Percentiles rank a stretch among this genome's conserved stretches.
Conservation (phyloP, 805 yeast species). For the Starmera dryadoides region DNA sequence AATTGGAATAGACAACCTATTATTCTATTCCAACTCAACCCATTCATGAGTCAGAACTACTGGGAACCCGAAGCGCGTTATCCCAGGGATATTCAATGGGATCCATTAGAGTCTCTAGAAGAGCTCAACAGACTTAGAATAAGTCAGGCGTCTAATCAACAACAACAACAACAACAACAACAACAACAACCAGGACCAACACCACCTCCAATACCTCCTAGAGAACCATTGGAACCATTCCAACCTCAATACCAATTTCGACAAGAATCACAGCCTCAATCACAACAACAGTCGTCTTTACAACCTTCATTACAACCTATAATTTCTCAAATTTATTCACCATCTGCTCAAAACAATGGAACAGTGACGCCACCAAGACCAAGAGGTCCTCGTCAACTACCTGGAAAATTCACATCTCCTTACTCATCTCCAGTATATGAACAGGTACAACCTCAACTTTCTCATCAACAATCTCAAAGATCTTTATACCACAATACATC, state of each 20-base stretch:
- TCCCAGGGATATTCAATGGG: constrained; percentile 6
- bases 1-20: too few species aligned
- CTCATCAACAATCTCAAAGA: not conserved
- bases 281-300: not conserved
- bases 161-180: not conserved
- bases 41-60: not conserved
- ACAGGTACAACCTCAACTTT: not conserved
- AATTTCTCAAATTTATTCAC: not conserved
- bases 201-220: not conserved
- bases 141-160: constrained; percentile 1
- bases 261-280: not conserved
- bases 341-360: not conserved
- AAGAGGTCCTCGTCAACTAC: not conserved
- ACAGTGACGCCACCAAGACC: not conserved
- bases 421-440: not conserved
- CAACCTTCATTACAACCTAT: not conserved
- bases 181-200: not conserved
- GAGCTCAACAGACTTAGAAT: constrained; percentile 8
- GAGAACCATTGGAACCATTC: too few species aligned
- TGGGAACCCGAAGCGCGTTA: not conserved
- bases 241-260: too few species aligned
- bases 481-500: too few species aligned
- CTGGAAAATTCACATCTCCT: not conserved
- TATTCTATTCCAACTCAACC: too few species aligned
- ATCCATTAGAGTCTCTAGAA: constrained; percentile 12